Evolutionary conservation across 768 basidiomycete species (phyloP), one percentile per base, ranked within the genome.

Genomic region (Termitomyces sp.): DNA sequence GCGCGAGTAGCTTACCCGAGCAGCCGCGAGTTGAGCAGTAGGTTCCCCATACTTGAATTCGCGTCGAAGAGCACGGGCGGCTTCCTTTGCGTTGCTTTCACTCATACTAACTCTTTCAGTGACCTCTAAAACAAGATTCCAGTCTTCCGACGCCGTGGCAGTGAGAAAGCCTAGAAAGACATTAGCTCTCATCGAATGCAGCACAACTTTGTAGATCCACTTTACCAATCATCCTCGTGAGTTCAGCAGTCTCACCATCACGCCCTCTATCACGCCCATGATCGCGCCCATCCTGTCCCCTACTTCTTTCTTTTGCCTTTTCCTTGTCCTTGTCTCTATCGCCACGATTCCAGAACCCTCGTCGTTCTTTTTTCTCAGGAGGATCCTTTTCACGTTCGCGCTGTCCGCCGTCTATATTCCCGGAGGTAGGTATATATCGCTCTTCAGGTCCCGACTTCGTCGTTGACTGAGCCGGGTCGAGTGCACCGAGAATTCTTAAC

Each of bases 41-140:
- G 89, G 87, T 66, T 89, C 87, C 5, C 86, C 90, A 64, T 86
- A 89, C 84, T 94, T 94, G 79, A 97, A 91, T 68, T 93, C 92
- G 42, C 86, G 81, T 48, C 93, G 74, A 43, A 95, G 75, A 1
- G 93, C 90, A 52, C 85, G 84, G 6, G 88, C 84, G 0, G 93
- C 91, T 65, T 94, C 94, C 67, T 89, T 94, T 10, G 91, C 89
- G 52, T 85, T 84, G 9, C 71, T 66, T 55, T 94, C 90, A 62
- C 66, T 88, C 2, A 80, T 70, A 1, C 89, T 89, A 4, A 90
- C 89, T 34, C 89, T 77, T 53, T 96, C 93, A 64, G 90, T 94
- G 16, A 94, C 89, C 53, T 93, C 91, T 49, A 93, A 76, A 0
- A 94, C 88, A 30, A 92, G 78, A 0, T 79, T 70, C 86, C 89